Conservation (phyloP, 1,139 yeast species). For the Nakaseomyces uthaithaninus region DNA sequence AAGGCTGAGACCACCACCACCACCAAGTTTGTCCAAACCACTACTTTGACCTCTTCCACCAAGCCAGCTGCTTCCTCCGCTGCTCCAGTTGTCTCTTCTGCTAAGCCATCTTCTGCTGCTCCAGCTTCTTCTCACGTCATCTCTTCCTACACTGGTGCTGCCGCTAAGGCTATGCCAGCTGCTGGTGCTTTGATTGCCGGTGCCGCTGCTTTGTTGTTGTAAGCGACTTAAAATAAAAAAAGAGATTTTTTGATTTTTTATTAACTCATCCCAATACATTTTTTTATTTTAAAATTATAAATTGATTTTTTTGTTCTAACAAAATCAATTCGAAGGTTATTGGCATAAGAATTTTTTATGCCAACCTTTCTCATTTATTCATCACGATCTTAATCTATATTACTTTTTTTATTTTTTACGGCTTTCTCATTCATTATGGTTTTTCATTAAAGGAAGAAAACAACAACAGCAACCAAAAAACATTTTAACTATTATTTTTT, state of each 20-base stretch:
- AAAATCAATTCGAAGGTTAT: neutral
- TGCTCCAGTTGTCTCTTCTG: conserved; percentile 10
- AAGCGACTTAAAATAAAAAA: conserved; percentile 14
- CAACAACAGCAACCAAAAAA: neutral
- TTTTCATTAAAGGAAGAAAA: neutral
- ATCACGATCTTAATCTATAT: conserved; percentile 7
- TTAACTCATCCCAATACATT: neutral
- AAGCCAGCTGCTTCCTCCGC: conserved; percentile 9
- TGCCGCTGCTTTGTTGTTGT: conserved; percentile 35
- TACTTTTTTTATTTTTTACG: conserved; percentile 5
- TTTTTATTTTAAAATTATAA: neutral
- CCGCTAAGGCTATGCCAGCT: conserved; percentile 33
- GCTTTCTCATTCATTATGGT: conserved; percentile 6
- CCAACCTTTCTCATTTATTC: conserved; percentile 4
- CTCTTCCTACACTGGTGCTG: conserved; percentile 31
- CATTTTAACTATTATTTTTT: conserved; percentile 2
- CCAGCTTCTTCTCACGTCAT: conserved; percentile 15
- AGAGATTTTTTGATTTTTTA: neutral
- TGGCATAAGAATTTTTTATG: neutral
- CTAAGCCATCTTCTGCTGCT: conserved; percentile 12
- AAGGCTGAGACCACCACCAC: conserved; percentile 4
- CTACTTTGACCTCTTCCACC: conserved; percentile 8
- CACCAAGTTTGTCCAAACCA: conserved; percentile 7
- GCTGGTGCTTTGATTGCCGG: conserved; percentile 35
- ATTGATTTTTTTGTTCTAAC: neutral